Base-by-base conservation (phyloP, 441 rosid species). In the Gossypium davidsonii region DNA sequence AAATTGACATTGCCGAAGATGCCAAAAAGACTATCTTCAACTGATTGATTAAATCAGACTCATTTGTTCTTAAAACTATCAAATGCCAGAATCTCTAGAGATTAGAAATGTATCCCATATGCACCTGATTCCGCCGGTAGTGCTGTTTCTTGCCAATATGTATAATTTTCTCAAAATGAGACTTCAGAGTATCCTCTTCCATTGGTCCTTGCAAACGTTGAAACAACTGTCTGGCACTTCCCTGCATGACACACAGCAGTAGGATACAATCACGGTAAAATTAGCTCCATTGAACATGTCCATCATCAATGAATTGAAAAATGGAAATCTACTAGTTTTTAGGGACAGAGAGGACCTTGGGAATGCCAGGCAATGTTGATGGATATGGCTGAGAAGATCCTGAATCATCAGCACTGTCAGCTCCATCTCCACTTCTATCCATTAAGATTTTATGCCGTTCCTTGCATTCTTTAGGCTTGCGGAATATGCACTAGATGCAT, bases 381-480 rank as follows among this genome's bases (percentile, higher is more conserved):
- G 99, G 99, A 82, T 97, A 97, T 79, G 99, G 83, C 83, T 90
- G 99, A 75, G 98, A 94, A 75, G 93, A 89, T 69, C 98, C 97
- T 55, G 98, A 94, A 84, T 97, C 99, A 81, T 97, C 99, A 75
- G 97, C 97, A 80, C 99, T 97, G 78, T 97, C 99, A 79, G 96
- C 97, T 14, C 97, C 98, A 83, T 97, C 99, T 76, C 97, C 92
- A 81, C 84, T 85, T 82, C 83, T 89, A 82, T 94, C 98, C 94
- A 97, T 92, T 78, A 97, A 83, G 79, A 79, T 73, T 76, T 91
- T 94, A 85, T 97, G 99, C 1, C 99, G 97, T 67, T 97, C 99
- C 89, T 89, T 97, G 90, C 99, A 97, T 77, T 94, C 99, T 73
- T 74, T 86, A 21, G 99, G 87, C 69, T 87, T 90, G 79, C 98